Conservation (phyloP, 2,329 filamentous ascomycete genomes). For the Sporothrix inflata region DNA sequence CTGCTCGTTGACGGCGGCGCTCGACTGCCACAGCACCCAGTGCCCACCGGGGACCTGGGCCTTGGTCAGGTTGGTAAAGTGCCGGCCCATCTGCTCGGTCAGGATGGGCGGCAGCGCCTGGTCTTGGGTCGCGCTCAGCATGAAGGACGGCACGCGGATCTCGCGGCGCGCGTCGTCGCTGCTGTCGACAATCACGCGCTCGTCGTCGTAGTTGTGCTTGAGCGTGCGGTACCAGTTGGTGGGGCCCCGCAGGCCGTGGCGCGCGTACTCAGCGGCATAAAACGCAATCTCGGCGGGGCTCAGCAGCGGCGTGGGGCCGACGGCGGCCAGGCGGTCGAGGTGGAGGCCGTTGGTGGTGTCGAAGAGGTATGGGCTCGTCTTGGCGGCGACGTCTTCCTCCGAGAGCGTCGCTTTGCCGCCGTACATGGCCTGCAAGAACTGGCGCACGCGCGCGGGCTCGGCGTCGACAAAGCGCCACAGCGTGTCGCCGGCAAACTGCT, state of each 20-base stretch:
- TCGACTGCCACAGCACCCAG: slow-evolving; percentile 80
- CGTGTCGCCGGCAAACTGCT: slow-evolving; percentile 73
- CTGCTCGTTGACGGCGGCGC: slow-evolving; percentile 69
- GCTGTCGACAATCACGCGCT: slow-evolving; percentile 57
- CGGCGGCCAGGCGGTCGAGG: slow-evolving; percentile 62
- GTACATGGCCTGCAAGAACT: slow-evolving; percentile 73
- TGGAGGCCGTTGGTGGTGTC: slow-evolving; percentile 63
- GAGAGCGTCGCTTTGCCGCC: slow-evolving; percentile 61
- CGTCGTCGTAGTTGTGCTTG: slow-evolving; percentile 76
- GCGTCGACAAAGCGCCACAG: slow-evolving; percentile 61
- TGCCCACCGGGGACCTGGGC: slow-evolving; percentile 71
- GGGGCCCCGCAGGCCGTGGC: slow-evolving; percentile 75
- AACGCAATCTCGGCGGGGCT: slow-evolving; percentile 72
- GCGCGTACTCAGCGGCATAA: slow-evolving; percentile 73
- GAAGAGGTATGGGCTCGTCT: slow-evolving; percentile 50
- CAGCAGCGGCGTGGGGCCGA: slow-evolving; percentile 63
- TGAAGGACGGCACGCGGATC: slow-evolving; percentile 68
- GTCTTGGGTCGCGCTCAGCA: slow-evolving; percentile 74
- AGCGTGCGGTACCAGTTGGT: slow-evolving; percentile 86
- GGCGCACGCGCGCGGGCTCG: slow-evolving; percentile 58
- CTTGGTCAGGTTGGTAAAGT: slow-evolving; percentile 66
- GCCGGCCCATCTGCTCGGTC: slow-evolving; percentile 70
- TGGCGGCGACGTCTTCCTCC: slow-evolving; percentile 40
- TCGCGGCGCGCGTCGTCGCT: slow-evolving; percentile 54
- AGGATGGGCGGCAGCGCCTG: slow-evolving; percentile 71